Conservation (phyloP, 805 yeast species). For the Yarrowia sp. region DNA sequence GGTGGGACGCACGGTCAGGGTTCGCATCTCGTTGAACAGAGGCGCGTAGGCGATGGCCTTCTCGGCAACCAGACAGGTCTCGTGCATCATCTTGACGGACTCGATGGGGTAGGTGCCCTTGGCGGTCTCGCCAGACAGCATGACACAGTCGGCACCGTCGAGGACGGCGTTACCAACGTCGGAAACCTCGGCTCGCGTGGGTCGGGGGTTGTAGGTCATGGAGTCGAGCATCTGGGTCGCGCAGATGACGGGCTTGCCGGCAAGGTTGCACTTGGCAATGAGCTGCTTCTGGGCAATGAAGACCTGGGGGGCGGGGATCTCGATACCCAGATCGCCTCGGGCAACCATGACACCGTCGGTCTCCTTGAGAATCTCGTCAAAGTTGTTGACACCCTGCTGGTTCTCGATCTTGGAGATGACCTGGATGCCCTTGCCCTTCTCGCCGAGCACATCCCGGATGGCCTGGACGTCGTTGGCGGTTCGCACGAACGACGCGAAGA, state of each 20-base stretch:
- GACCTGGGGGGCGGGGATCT: slow-evolving; percentile 98
- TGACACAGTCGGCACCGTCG: slow-evolving; percentile 99
- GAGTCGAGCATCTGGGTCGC: slow-evolving; percentile 99
- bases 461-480: slow-evolving; percentile 83
- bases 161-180: slow-evolving; percentile 99
- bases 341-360: slow-evolving; percentile 99
- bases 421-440: slow-evolving; percentile 94
- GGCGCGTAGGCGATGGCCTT: slow-evolving; percentile 86
- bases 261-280: slow-evolving; percentile 98
- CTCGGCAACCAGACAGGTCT: slow-evolving; percentile 94
- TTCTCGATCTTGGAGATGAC: slow-evolving; percentile 97
- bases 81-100: slow-evolving; percentile 98
- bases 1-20: slow-evolving; percentile 82
- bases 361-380: slow-evolving; percentile 88
- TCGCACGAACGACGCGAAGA: slow-evolving; percentile 98
- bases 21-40: slow-evolving; percentile 82
- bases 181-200: slow-evolving; percentile 99
- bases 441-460: slow-evolving; percentile 93
- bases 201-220: slow-evolving; percentile 99
- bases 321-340: slow-evolving; percentile 99
- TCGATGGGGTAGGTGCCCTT: slow-evolving; percentile 98
- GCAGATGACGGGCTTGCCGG: slow-evolving; percentile 99
- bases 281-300: slow-evolving; percentile 98
- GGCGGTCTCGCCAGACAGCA: slow-evolving; percentile 99
- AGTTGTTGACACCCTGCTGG: slow-evolving; percentile 99